Conservation (phyloP, 1,284 basidiomycete species). For the Puccinia novopanici region DNA sequence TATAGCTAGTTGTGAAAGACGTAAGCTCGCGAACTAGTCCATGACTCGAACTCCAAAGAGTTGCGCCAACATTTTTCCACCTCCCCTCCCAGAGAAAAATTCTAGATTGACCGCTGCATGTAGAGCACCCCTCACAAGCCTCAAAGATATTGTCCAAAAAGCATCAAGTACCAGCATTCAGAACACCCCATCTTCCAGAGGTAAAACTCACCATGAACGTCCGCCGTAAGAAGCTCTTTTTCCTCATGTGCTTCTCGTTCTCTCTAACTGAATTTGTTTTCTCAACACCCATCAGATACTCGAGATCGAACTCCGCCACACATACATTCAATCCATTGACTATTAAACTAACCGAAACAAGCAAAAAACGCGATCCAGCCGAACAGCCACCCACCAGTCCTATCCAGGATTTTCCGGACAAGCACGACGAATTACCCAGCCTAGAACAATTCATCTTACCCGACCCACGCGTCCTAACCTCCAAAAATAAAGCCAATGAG, state of each 20-base stretch:
- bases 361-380: background rate
- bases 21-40: background rate
- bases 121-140: constrained; percentile 11
- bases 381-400: constrained; percentile 4
- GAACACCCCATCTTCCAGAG: background rate
- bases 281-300: background rate
- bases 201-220: background rate
- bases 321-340: constrained; percentile 7
- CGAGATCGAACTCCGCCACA: constrained; percentile 9
- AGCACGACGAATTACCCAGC: constrained; percentile 14
- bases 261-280: constrained; percentile 1
- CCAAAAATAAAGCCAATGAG: background rate
- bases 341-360: background rate
- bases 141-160: constrained; percentile 36
- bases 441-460: background rate
- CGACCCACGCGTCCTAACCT: background rate
- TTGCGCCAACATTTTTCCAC: background rate
- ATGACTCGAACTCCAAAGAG: background rate
- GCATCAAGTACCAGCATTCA: constrained; percentile 3
- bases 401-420: constrained; percentile 5
- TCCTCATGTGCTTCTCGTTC: background rate
- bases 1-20: constrained; percentile 29
- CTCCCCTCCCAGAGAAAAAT: constrained; percentile 29
- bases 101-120: constrained; percentile 30
- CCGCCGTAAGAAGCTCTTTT: background rate